Base-by-base conservation (phyloP, 2,329 filamentous ascomycete species). In the Dothidotthia symphoricarpi region DNA sequence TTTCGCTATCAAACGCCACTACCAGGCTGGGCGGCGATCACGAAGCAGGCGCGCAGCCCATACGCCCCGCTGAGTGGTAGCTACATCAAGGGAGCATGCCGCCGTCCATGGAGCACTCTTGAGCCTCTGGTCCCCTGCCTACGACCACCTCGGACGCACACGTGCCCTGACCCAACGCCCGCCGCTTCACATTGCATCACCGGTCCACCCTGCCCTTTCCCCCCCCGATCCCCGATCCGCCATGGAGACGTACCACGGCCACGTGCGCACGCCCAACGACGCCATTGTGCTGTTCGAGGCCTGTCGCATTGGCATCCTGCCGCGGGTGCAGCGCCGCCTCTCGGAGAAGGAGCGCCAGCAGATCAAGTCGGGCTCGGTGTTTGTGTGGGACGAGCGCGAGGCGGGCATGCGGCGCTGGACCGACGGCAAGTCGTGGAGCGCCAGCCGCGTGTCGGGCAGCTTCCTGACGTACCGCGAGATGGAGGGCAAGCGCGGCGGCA, bases 331-430 rank as follows among this genome's bases (percentile, higher is more conserved):
- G 72, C 80, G 93, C 53, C 80, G 93, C 57, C 72, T 96, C 43
- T 97, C 93, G 3, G 93, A 98, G 69, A 97, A 97, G 71, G 93
- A 98, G 71, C 81, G 93, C 45, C 90, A 96, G 64, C 88, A 88
- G 3, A 98, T 98, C 66, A 85, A 88, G 61, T 95, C 91, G 1
- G 93, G 93, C 28, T 98, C 93, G 0, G 91, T 98, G 3, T 98
- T 97, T 60, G 93, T 98, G n/a, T 98, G 93, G 93, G 93, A 98
- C 67, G 93, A 98, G 74, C 78, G 91, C 55, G 93, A 98, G 73
- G 93, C 93, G 9, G 93, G 93, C 52, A 98, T 98, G 93, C 80
- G 93, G 60, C 78, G 93, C 68, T 98, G 93, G 93, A 98, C 93
- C 0, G 93, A 98, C 58, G 93, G 93, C 39, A 98, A 98, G 68